Base-by-base conservation (phyloP, 495 filamentous ascomycete genomes). In the Glutinoglossum americanum region DNA sequence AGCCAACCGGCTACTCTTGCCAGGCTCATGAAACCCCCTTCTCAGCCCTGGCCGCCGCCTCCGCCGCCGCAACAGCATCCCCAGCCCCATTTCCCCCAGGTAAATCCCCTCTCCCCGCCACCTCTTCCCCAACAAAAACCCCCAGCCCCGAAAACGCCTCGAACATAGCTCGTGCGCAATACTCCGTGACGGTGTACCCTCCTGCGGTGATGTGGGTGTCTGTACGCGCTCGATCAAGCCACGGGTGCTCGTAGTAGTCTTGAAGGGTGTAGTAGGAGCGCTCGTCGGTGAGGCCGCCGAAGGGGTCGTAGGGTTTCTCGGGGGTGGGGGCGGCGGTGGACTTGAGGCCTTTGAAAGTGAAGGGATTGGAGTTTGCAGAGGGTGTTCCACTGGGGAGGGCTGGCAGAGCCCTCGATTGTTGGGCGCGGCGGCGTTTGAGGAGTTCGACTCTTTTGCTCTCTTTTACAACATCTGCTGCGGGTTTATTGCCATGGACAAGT, bases 91-190 rank as follows among this genome's bases (percentile, higher is more conserved):
- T 2, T 17, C 37, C 37, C 13, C 3, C 19, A 19, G 17, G 1
- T 10, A n/a, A 3, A 21, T 45, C 41, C 4, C 41, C 41, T 21
- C 41, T 19, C 41, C 41, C 41, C 5, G 72, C 61, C 58, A 86
- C 72, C 65, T 95, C 89, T 26, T 96, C 89, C 39, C 78, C 84
- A 28, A 88, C 65, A 62, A 95, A 84, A 48, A 87, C 82, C 0
- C 85, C 89, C 61, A 98, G 67, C 0, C 92, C 92, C 0, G 84
- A 79, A 69, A 95, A 98, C 0, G 90, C 89, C 65, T 95, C 89
- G 62, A 85, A 80, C 70, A 96, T 68, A 21, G 84, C 81, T 25
- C 88, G 73, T 27, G 80, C 71, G 64, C 83, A 88, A 62, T 89
- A 97, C 63, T 94, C 89, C 15, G 70, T 67, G 35, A 93, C 70